Base-by-base conservation (phyloP, 2,329 filamentous ascomycete genomes). In the Colletotrichum noveboracense region DNA sequence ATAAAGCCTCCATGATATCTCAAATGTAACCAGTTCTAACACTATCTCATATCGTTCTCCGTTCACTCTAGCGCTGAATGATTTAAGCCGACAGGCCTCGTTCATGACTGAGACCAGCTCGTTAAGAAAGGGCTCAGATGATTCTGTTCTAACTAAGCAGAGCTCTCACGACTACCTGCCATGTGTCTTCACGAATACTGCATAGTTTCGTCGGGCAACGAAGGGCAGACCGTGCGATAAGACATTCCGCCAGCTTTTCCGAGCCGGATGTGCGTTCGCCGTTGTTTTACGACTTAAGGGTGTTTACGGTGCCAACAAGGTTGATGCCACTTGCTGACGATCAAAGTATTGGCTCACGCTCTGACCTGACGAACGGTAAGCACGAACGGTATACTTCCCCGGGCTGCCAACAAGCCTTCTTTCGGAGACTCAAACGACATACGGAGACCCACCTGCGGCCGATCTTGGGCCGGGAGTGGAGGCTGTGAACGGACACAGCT, bases 161-260 rank as follows among this genome's bases (percentile, higher is more conserved):
- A 43, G 4, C 16, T 16, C 16, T 43, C 16, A 9, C 36, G 36
- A 43, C 36, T 9, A n/a, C 7, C 3, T 9, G 36, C 36, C 5
- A 6, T 10, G 2, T 43, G 18, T 43, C 5, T 0, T 1, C 5
- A 3, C 38, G 16, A n/a, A 10, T 43, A 0, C 38, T 43, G 8
- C 16, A 10, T 10, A n/a, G 38, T n/a, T n/a, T 43, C 16, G 18
- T 6, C 5, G 38, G 38, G 38, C 8, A n/a, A 3, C 5, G 18
- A n/a, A 38, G 36, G 36, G 14, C 36, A 18, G 36, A 8, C 14
- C 4, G 36, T 43, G 18, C 38, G 38, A n/a, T 43, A 3, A 10
- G 5, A n/a, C 9, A 43, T 10, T 43, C 9, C 38, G 18, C 1
- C 9, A 43, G 5, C 38, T n/a, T 43, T 43, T 43, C 16, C 7